A percentile compares a stretch with the other conserved stretches of the same genome.
These are phyloP conservation scores for Mycena capillaripes DNA, from an alignment of 768 basidiomycete genomes.

Conservation along the genomic window DNA sequence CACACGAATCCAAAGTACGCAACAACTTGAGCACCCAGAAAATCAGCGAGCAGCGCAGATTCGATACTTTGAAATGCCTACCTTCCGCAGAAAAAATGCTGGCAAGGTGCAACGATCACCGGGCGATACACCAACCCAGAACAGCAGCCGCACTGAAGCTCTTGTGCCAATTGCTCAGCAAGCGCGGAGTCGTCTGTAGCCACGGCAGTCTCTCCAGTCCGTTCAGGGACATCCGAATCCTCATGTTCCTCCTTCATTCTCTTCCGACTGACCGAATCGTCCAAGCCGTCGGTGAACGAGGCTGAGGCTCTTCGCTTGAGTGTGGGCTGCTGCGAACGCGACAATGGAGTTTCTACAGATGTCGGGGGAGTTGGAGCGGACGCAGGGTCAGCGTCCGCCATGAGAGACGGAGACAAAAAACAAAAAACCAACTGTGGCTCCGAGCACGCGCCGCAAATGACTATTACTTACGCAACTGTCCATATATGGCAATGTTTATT, in stretches of 20 bases:
- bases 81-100: slow-evolving; percentile 95
- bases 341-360: slow-evolving; percentile 32
- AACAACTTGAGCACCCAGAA: slow-evolving; percentile 67
- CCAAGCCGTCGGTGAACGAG: slow-evolving; percentile 59
- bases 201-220: slow-evolving; percentile 16
- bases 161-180: slow-evolving; percentile 75
- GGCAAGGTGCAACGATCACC: slow-evolving; percentile 86
- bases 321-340: slow-evolving; percentile 34
- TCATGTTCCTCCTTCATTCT: slow-evolving; percentile 64
- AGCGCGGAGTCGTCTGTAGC: slow-evolving; percentile 48
- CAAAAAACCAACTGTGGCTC: not conserved
- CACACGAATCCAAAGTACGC: slow-evolving; percentile 86
- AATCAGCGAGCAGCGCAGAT: not conserved
- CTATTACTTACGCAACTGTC: slow-evolving; percentile 14
- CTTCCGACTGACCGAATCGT: slow-evolving; percentile 67
- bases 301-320: slow-evolving; percentile 77
- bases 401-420: slow-evolving; percentile 41
- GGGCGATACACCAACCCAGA: slow-evolving; percentile 86
- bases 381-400: slow-evolving; percentile 35
- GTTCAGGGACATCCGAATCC: slow-evolving; percentile 38
- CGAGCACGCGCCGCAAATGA: not conserved
- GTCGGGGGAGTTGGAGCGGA: slow-evolving; percentile 37
- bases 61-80: slow-evolving; percentile 45
- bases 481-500: slow-evolving; percentile 19
- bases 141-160: slow-evolving; percentile 90